phyloP scores from a whole-genome alignment of 148 eudicot genomes.

The Beta vulgaris region DNA sequence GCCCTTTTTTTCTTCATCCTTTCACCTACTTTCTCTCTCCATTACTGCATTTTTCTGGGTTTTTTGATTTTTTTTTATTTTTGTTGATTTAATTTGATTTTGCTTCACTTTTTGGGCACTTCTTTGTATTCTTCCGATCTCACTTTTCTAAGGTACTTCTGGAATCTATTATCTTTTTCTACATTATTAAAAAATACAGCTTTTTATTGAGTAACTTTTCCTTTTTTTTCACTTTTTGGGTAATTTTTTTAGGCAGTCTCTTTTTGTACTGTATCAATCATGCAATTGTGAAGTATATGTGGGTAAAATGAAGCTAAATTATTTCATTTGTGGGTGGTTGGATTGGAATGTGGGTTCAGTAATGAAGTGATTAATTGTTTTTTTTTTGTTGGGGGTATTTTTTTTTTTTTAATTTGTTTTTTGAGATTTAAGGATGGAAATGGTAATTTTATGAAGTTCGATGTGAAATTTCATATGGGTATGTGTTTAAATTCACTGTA shows the following conservation, averaged over 20 bases:
- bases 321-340: background rate
- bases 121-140: constrained; percentile 11
- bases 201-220: constrained; percentile 13
- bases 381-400: too few relatives aligned
- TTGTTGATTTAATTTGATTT: background rate
- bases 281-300: background rate
- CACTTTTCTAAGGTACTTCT: constrained; percentile 24
- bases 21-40: background rate
- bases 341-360: constrained; percentile 16
- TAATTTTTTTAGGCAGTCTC: background rate
- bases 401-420: background rate
- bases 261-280: constrained; percentile 8
- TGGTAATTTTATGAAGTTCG: constrained; percentile 8
- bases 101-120: constrained; percentile 8
- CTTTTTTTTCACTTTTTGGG: background rate
- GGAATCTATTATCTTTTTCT: constrained; percentile 6
- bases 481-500: constrained; percentile 13
- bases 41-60: background rate
- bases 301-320: constrained; percentile 8
- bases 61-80: background rate
- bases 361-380: constrained; percentile 14
- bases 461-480: constrained; percentile 15
- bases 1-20: background rate
- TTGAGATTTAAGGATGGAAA: background rate
- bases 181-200: constrained; percentile 13